Conservation (phyloP, 768 basidiomycete genomes). For the Lactifluus rugatus region DNA sequence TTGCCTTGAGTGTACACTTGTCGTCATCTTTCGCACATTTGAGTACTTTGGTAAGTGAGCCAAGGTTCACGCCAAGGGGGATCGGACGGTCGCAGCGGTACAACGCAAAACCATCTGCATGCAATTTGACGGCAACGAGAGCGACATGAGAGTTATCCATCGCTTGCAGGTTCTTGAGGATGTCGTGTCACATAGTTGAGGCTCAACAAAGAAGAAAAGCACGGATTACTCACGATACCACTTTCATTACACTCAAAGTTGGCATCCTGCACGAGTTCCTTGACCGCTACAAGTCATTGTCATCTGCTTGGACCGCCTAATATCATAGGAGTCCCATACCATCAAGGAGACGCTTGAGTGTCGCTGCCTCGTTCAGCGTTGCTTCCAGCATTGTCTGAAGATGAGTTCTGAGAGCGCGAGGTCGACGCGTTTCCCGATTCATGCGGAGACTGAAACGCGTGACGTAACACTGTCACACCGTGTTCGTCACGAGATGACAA, state of each 20-base stretch:
- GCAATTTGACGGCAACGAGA: constrained; percentile 80
- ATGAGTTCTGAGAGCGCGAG: not conserved
- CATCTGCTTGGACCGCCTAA: constrained; percentile 2
- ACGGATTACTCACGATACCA: constrained; percentile 54
- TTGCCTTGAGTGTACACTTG: constrained; percentile 79
- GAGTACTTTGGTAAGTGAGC: constrained; percentile 85
- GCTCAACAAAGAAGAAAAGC: not conserved
- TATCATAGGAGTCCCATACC: constrained; percentile 39
- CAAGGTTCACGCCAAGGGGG: constrained; percentile 81
- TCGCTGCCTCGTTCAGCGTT: constrained; percentile 75
- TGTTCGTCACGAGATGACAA: constrained; percentile 3
- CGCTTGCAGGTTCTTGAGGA: constrained; percentile 69
- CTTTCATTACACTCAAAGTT: constrained; percentile 97
- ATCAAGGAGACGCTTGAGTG: constrained; percentile 88
- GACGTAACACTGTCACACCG: constrained; percentile 15
- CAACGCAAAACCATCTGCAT: constrained; percentile 67
- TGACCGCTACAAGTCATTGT: constrained; percentile 57
- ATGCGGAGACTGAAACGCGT: constrained; percentile 20
- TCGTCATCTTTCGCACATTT: constrained; percentile 98
- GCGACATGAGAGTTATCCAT: constrained; percentile 99
- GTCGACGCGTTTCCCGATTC: not conserved
- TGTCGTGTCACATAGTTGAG: not conserved
- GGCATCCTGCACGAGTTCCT: constrained; percentile 94
- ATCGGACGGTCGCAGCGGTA: constrained; percentile 95
- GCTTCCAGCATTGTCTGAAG: constrained; percentile 73